phyloP scores from a whole-genome alignment of 805 yeast genomes.

The Teunomyces lycoperdinae region DNA sequence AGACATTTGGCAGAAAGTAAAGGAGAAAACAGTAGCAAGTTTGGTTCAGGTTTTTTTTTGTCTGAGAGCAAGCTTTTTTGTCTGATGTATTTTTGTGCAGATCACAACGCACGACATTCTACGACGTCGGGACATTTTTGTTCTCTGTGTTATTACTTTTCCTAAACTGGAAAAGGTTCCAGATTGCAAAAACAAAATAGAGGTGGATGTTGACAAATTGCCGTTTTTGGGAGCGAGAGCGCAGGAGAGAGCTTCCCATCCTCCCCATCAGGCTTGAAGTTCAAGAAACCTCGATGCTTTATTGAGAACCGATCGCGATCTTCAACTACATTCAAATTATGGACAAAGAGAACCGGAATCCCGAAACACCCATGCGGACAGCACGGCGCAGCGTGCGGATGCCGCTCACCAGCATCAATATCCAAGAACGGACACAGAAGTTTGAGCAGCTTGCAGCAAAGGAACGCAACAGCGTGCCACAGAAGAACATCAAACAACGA shows the following conservation, averaged over 20 bases:
- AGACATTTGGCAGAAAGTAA: conserved; percentile 7
- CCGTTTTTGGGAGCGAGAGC: not conserved
- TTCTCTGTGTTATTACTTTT: not conserved
- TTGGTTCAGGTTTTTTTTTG: too few species aligned
- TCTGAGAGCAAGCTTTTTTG: not conserved
- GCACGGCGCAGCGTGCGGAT: not conserved
- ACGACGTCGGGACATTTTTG: not conserved
- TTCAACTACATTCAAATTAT: not conserved
- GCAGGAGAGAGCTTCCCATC: too few species aligned
- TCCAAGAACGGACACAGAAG: not conserved
- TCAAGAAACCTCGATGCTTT: too few species aligned
- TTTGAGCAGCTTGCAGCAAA: not conserved
- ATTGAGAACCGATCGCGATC: not conserved
- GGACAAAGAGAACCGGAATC: not conserved
- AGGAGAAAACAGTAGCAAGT: not conserved
- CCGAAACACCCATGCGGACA: not conserved
- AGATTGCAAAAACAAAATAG: not conserved
- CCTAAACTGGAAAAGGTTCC: conserved; percentile 1
- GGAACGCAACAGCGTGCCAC: conserved; percentile 34
- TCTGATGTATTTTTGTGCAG: not conserved
- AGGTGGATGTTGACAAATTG: not conserved
- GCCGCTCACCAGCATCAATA: not conserved
- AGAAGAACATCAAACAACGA: not conserved
- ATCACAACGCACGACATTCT: not conserved
- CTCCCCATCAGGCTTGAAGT: too few species aligned